phyloP scores from a whole-genome alignment of 768 basidiomycete genomes.

The Kwoniella sp. region DNA sequence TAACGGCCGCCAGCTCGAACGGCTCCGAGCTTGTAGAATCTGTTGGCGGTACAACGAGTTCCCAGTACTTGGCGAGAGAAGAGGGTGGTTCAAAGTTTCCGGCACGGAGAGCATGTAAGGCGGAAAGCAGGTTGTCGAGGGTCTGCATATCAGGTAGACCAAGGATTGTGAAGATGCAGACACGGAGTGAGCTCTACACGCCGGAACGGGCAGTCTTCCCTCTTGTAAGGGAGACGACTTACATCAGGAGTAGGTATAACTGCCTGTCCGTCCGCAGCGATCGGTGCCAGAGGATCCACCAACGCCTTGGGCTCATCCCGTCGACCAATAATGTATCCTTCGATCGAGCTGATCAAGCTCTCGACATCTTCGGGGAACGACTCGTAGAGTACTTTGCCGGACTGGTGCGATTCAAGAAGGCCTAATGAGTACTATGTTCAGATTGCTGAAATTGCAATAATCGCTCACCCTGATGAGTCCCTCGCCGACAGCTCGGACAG shows the following conservation, averaged over 20 bases:
- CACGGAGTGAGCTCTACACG: background rate
- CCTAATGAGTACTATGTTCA: background rate
- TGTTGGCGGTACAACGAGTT: constrained; percentile 11
- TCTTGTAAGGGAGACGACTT: constrained; percentile 9
- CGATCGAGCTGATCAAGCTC: constrained; percentile 73
- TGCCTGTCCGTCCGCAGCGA: constrained; percentile 20
- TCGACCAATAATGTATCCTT: constrained; percentile 67
- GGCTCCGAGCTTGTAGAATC: constrained; percentile 17
- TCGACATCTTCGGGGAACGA: constrained; percentile 65
- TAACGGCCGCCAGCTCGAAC: constrained; percentile 32
- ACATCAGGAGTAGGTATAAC: constrained; percentile 22
- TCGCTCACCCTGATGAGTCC: constrained; percentile 48
- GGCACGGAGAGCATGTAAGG: constrained; percentile 66
- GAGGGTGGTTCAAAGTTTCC: constrained; percentile 63
- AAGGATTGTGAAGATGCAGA: no score
- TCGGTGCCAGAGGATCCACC: constrained; percentile 64
- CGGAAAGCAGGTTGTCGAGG: constrained; percentile 70
- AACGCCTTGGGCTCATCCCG: constrained; percentile 64
- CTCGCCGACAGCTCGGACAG: constrained; percentile 50
- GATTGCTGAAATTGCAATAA: background rate
- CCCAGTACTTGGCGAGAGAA: constrained; percentile 58
- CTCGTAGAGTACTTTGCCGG: constrained; percentile 69
- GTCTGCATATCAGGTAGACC: constrained; percentile 61
- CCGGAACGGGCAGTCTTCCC: no score
- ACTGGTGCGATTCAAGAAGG: constrained; percentile 58